These are phyloP conservation scores for Paraphaeosphaeria sporulosa DNA, from an alignment of 2,329 filamentous ascomycete species.

Conservation along the genomic window DNA sequence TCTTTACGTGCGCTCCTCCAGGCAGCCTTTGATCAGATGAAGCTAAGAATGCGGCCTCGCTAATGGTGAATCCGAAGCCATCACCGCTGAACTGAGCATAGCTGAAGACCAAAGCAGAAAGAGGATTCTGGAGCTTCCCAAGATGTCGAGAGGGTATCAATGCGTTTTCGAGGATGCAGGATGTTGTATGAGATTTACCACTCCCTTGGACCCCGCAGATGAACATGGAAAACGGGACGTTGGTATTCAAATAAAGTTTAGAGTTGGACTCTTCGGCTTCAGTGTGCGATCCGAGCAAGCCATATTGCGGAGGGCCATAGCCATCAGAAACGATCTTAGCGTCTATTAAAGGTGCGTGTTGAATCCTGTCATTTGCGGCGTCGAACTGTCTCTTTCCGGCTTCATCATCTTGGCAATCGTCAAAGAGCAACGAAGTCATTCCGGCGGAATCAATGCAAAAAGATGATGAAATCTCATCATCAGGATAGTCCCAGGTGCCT, in stretches of 20 bases:
- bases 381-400: not conserved
- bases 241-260: conserved; percentile 59
- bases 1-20: conserved; percentile 20
- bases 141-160: conserved; percentile 54
- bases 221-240: conserved; percentile 65
- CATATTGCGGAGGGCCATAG: not conserved
- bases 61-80: conserved; percentile 58
- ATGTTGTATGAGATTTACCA: conserved; percentile 68
- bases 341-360: conserved; percentile 3
- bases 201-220: conserved; percentile 70
- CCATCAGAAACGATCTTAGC: not conserved
- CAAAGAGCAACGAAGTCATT: too few relatives aligned
- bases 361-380: not conserved
- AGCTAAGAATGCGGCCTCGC: conserved; percentile 65
- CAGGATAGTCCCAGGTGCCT: not conserved
- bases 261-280: conserved; percentile 20
- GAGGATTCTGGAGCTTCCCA: conserved; percentile 57
- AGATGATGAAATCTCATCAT: not conserved
- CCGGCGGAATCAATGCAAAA: too few relatives aligned
- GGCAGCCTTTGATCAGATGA: too few relatives aligned
- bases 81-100: conserved; percentile 58
- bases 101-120: conserved; percentile 67
- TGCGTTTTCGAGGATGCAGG: conserved; percentile 58
- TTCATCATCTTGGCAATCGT: too few relatives aligned
- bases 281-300: not conserved